Evolutionary conservation across 371 early-diverging fungal genomes (phyloP), one percentile per base, ranked within the genome.

Genomic region (Parasitella parasitica): DNA sequence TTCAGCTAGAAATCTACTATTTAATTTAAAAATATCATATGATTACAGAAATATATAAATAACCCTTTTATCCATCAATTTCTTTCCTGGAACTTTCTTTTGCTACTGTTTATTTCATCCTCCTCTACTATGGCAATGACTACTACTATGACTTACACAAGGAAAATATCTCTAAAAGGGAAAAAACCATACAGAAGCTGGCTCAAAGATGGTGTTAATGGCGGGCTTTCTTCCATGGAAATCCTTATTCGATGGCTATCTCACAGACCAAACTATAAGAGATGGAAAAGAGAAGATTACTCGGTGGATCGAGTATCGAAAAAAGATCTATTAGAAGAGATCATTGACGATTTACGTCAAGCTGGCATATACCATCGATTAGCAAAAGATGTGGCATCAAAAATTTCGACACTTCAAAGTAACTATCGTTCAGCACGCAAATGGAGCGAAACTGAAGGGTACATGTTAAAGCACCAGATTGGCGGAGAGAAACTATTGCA

Each of bases 171-270:
- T 9, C 32, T 30, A 24, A 70, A 69, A 34, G 58, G 68, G n/a
- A 75, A 75, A 41, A 75, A 75, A 26, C 72, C 76, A 8, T 76
- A 76, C 49, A 76, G 72, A 46, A 72, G 72, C 22, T 76, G 76
- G 75, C 43, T 72, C 16, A 75, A 75, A 51, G 75, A 75, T 57
- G 72, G 75, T 24, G 72, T 76, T 4, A 67, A 67, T 49, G 72
- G 72, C 22, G 76, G 76, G 9, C 76, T 73, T 26, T 72, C 61
- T 20, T 76, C 76, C 11, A 76, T 76, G 72, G 66, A 76, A 46
- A 48, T 76, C 2, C 58, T 76, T 3, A 65, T 76, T 16, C 53
- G 63, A 20, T 76, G 76, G 76, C 38, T 76, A 15, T 61, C 72
- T 26, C 50, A 67, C 35, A 72, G 72, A 51, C 54, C 61, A 9